Conservation (phyloP, 495 filamentous ascomycete genomes). For the Delitschia confertaspora region DNA sequence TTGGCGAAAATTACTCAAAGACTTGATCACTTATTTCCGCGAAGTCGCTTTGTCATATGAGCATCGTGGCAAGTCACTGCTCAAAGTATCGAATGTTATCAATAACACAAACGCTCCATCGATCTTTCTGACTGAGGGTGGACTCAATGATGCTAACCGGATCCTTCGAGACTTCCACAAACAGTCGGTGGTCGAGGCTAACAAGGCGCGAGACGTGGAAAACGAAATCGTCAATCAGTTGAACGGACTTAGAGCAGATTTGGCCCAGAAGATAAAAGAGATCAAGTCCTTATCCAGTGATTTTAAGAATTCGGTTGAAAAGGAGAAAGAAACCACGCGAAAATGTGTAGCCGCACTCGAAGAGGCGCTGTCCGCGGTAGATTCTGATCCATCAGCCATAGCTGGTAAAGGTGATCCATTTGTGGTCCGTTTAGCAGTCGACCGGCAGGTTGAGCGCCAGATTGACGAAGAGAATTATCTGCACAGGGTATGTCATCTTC, state of each 20-base stretch:
- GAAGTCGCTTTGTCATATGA: constrained; percentile 91
- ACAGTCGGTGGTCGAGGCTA: constrained; percentile 68
- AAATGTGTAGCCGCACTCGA: constrained; percentile 67
- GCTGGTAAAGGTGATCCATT: constrained; percentile 87
- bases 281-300: constrained; percentile 86
- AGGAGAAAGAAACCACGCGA: constrained; percentile 63
- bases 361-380: constrained; percentile 66
- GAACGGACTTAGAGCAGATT: constrained; percentile 74
- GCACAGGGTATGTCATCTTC: constrained; percentile 58
- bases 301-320: constrained; percentile 85
- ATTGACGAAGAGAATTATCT: constrained; percentile 96
- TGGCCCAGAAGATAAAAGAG: constrained; percentile 94
- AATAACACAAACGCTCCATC: constrained; percentile 68
- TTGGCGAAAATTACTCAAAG: constrained; percentile 93
- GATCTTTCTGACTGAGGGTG: constrained; percentile 65
- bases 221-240: constrained; percentile 81
- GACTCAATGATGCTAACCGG: constrained; percentile 75
- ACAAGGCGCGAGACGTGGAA: constrained; percentile 83
- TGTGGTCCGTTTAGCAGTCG: constrained; percentile 71
- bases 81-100: constrained; percentile 74
- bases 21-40: constrained; percentile 87
- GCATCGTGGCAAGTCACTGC: constrained; percentile 66
- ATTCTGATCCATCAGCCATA: constrained; percentile 63
- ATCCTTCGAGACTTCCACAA: constrained; percentile 77
- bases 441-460: constrained; percentile 81